phyloP scores from a whole-genome alignment of 2,329 filamentous ascomycete species.

The Westerdykella sp. region DNA sequence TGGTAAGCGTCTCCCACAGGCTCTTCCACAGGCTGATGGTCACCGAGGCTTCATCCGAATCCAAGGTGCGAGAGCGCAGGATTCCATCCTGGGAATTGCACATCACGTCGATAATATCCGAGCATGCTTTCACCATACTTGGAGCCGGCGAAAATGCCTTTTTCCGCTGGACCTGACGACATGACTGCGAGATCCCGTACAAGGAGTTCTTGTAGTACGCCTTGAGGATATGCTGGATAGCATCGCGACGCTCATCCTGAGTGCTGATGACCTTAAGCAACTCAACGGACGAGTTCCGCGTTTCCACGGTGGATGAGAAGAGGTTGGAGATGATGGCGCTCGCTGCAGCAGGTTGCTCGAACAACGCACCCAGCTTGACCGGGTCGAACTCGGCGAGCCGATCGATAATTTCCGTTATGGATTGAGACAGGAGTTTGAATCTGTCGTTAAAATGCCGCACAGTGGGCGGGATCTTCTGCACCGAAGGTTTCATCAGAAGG shows the following conservation, averaged over 20 bases:
- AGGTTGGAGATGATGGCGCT: constrained; percentile 71
- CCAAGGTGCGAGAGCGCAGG: constrained; percentile 54
- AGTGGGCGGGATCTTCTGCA: constrained; percentile 43
- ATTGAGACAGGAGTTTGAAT: constrained; percentile 55
- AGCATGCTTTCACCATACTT: constrained; percentile 55
- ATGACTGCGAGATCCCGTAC: constrained; percentile 50
- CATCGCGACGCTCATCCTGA: constrained; percentile 57
- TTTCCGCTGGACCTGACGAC: constrained; percentile 51
- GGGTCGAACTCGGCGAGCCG: constrained; percentile 70
- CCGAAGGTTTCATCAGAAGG: constrained; percentile 45
- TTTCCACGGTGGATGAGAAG: constrained; percentile 70
- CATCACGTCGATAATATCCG: constrained; percentile 57
- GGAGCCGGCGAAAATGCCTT: constrained; percentile 55
- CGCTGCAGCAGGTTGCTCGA: constrained; percentile 61
- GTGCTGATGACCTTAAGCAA: constrained; percentile 76
- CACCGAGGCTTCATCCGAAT: constrained; percentile 56
- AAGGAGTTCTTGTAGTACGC: constrained; percentile 53
- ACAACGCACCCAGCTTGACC: constrained; percentile 62
- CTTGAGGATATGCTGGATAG: constrained; percentile 55
- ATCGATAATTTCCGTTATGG: constrained; percentile 69
- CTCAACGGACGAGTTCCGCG: constrained; percentile 74
- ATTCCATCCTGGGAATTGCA: constrained; percentile 59
- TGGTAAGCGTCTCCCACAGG: constrained; percentile 74
- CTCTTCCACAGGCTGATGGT: constrained; percentile 76
- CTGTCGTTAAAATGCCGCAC: constrained; percentile 72